Base-by-base conservation (phyloP, 1,139 yeast genomes). In the Eremothecium cymbalariae region DNA sequence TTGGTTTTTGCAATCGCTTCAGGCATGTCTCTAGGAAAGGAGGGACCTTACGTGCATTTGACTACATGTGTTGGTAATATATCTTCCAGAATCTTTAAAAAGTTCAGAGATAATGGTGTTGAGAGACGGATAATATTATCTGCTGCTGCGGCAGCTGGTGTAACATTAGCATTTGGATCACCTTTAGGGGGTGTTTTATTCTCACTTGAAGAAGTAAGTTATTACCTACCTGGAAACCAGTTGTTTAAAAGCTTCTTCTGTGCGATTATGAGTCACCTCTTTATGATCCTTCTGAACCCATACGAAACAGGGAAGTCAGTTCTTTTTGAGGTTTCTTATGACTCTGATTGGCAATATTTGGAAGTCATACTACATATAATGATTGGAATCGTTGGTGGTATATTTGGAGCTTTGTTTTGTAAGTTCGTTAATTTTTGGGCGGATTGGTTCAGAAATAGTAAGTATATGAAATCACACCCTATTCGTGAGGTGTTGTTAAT, bases 41-140 rank as follows among this genome's bases (percentile, higher is more conserved):
- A 77, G 46, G 85, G 82, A 2, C 85, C 85, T 0, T 76, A 72
- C 51, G 85, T 77, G 20, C 85, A 77, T 53, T 64, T 77, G 38
- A 81, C 85, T 0, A 70, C 82, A 1, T 72, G 79, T 45, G 76
- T 74, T 9, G 84, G 83, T 1, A 77, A 77, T 48, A 65, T 77
- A 25, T 53, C 70, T 5, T 63, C 77, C 28, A 62, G 82, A 30
- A 49, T 68, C 22, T 74, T 74, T 46, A 63, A 68, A 2, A 68
- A 64, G 45, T 71, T 71, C 38, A 55, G 67, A 38, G 53, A 61
- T 8, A 74, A 74, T 45, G 80, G 74, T 35, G 58, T 72, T 17
- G 65, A 72, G 44, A 65, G 74, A 39, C 66, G 79, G 42, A 80
- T 75, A 47, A 65, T 77, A 2, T 53, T 77, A 26, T 68, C 78